Evolutionary conservation across 139 green algal species (phyloP), one percentile per base, ranked within the genome.

Genomic region (Chlorella ohadii): DNA sequence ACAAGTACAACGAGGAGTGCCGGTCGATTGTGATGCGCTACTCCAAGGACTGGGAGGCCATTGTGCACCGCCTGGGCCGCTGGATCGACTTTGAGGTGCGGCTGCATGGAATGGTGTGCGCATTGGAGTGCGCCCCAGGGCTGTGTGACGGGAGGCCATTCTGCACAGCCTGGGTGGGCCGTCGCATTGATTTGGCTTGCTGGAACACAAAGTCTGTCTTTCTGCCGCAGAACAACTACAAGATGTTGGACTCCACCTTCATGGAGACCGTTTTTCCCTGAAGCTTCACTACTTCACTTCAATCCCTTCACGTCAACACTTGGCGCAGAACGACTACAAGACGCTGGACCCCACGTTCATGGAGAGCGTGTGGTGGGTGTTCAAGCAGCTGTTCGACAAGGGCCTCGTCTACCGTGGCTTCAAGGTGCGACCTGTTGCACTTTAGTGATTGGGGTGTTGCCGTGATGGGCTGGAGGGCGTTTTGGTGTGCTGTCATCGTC

Each of bases 1-100:
- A 92, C 81, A 94, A 92, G 39, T 99, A 99, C 94, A 99, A 99
- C 81, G 97, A 99, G 91, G 97, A 99, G 91, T 99, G 97, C 93
- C 89, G 97, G 33, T 91, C 76, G 86, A 99, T 99, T 80, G 97
- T 99, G 34, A 99, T 99, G 97, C 89, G 96, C 79, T 99, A 99
- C 87, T 95, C 96, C 23, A 89, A 92, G 47, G 97, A 99, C 84
- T 99, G 97, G 97, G 93, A 98, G 87, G 92, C 91, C 74, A 98
- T 95, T 4, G 93, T 99, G 55, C 91, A 90, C 47, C 91, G 97
- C n/a, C 85, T 99, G 47, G 97, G 97, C 0, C 93, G 97, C 44
- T 99, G 97, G 97, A 99, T 99, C 84, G 97, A 99, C 90, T 99
- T 99, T 84, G 85, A 98, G 67, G 84, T 84, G 70, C 2, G 83